Evolutionary conservation across 2,329 filamentous ascomycete species (phyloP).

Genomic region (Incumbomyces delicatus): DNA sequence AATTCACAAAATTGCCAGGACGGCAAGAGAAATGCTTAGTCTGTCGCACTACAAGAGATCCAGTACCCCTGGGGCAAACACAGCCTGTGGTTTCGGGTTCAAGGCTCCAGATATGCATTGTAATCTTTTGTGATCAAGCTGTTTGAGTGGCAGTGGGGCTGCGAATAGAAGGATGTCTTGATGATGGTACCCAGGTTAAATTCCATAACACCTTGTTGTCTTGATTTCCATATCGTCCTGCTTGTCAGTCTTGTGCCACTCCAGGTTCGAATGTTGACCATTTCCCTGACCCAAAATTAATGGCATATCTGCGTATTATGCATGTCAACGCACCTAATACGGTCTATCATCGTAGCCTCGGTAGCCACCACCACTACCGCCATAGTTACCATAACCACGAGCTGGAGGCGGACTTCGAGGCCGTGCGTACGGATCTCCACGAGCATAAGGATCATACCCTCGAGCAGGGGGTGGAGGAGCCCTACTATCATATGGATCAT

Average conservation of each 20-base stretch:
- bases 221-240: neutral
- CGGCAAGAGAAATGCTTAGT: too few relatives aligned
- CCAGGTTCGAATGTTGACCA: neutral
- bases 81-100: too few relatives aligned
- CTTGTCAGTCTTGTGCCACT: neutral
- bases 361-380: slow-evolving; percentile 16
- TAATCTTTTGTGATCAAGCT: too few relatives aligned
- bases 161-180: too few relatives aligned
- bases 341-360: slow-evolving; percentile 19
- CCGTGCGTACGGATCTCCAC: slow-evolving; percentile 31
- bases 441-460: slow-evolving; percentile 49
- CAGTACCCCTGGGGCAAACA: too few relatives aligned
- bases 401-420: slow-evolving; percentile 17
- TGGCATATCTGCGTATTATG: too few relatives aligned
- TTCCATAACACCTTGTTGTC: too few relatives aligned
- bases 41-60: too few relatives aligned
- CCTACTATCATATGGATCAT: slow-evolving; percentile 59
- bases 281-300: neutral
- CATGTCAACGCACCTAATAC: slow-evolving; percentile 12
- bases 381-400: slow-evolving; percentile 13
- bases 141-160: too few relatives aligned
- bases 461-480: slow-evolving; percentile 44
- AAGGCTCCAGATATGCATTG: too few relatives aligned
- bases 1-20: too few relatives aligned
- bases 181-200: too few relatives aligned